These are phyloP conservation scores for Solanum piurae DNA, from an alignment of 257 asterid species.

Conservation along the genomic window DNA sequence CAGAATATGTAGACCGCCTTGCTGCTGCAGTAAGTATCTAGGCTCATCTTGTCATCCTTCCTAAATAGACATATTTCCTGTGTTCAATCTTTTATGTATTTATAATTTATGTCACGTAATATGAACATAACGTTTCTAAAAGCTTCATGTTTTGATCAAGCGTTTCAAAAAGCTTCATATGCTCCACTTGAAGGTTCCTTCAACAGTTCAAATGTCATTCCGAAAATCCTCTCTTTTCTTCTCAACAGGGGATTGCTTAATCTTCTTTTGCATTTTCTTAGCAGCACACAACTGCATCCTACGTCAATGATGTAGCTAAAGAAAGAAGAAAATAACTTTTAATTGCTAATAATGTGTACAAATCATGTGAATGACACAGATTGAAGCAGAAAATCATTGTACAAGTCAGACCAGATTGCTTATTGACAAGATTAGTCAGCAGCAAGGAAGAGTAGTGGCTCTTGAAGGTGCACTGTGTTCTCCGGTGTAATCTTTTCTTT, in stretches of 20 bases:
- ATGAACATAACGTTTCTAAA: not conserved
- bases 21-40: constrained; percentile 65
- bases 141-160: not conserved
- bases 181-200: not conserved
- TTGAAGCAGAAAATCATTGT: constrained; percentile 90
- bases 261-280: not conserved
- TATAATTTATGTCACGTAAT: not conserved
- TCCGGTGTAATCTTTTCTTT: not conserved
- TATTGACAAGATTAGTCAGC: constrained; percentile 80
- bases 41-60: not conserved
- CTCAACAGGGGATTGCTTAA: not conserved
- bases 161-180: not conserved
- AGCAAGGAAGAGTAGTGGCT: constrained; percentile 58
- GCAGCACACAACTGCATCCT: not conserved
- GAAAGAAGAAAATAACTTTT: not conserved
- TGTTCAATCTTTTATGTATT: not conserved
- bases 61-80: not conserved
- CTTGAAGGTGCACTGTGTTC: constrained; percentile 63
- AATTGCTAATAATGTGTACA: constrained; percentile 1
- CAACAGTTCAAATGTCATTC: not conserved
- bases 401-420: constrained; percentile 67
- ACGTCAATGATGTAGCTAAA: not conserved
- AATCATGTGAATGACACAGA: constrained; percentile 29
- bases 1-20: constrained; percentile 86
- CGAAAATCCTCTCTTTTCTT: not conserved